A percentile compares a stretch with the other conserved stretches of the same genome.
These are phyloP conservation scores for Dissophora ornata DNA, from an alignment of 192 early-diverging fungal species.

Conservation along the genomic window DNA sequence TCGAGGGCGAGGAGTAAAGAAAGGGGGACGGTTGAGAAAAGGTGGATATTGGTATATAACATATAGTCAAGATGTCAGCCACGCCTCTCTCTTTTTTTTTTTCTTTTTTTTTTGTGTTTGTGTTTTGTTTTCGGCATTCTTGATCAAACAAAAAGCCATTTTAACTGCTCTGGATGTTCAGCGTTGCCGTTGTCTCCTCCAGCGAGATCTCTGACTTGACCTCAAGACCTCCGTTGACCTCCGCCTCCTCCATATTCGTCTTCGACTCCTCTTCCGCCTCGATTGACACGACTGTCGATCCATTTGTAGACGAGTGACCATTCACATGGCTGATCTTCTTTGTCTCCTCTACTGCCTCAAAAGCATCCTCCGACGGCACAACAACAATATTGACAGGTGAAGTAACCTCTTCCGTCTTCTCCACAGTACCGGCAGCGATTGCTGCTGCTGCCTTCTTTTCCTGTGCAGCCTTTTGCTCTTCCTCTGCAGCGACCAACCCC, in stretches of 20 bases:
- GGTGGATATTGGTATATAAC: too few species aligned
- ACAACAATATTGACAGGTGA: constrained; percentile 43
- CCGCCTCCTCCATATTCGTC: constrained; percentile 4
- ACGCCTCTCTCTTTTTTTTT: too few species aligned
- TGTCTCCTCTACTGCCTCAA: too few species aligned
- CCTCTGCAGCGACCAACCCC: constrained; percentile 49
- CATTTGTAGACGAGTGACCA: neutral
- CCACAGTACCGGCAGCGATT: neutral
- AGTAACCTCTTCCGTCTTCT: neutral
- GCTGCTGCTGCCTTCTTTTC: constrained; percentile 15
- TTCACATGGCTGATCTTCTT: neutral
- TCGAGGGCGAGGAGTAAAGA: too few species aligned
- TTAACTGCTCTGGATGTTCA: constrained; percentile 28
- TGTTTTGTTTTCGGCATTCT: too few species aligned
- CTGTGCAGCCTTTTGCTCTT: constrained; percentile 32
- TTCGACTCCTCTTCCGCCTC: constrained; percentile 15
- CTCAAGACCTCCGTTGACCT: constrained; percentile 22
- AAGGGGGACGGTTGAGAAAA: too few species aligned
- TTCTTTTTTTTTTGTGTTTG: too few species aligned
- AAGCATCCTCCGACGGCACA: constrained; percentile 31
- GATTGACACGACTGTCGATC: constrained; percentile 1
- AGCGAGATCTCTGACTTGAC: constrained; percentile 10
- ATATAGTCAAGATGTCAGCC: too few species aligned
- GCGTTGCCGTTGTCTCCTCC: constrained; percentile 31
- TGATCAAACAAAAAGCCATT: neutral